A percentile compares a stretch with the other conserved stretches of the same genome.
Evolutionary conservation across 1,139 yeast genomes (phyloP).

Genomic region (Magnusiomyces fungicola): DNA sequence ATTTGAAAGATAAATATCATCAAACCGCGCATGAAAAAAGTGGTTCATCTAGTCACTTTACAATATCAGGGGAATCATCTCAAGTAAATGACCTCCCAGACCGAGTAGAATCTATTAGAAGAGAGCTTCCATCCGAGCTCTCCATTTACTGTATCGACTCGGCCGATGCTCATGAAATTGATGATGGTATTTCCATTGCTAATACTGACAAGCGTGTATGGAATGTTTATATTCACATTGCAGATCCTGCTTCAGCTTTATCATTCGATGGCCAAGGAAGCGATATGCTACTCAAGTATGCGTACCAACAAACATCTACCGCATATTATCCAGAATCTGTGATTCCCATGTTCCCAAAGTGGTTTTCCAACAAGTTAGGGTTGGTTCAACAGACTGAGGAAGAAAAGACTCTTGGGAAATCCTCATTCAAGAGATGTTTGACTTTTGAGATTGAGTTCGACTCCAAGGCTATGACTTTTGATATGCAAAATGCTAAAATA

Average conservation of each 20-base stretch:
- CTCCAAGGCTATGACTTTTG: slow-evolving; percentile 28
- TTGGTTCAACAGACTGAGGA: slow-evolving; percentile 21
- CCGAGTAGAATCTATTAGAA: slow-evolving; percentile 26
- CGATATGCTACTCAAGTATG: slow-evolving; percentile 45
- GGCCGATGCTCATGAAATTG: slow-evolving; percentile 78
- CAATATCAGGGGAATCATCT: not conserved
- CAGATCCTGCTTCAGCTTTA: slow-evolving; percentile 71
- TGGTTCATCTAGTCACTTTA: not conserved
- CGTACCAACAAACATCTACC: slow-evolving; percentile 57
- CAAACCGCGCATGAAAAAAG: slow-evolving; percentile 6
- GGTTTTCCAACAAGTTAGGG: slow-evolving; percentile 52
- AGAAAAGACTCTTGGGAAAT: slow-evolving; percentile 24
- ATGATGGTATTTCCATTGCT: slow-evolving; percentile 77
- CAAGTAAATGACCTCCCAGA: slow-evolving; percentile 9
- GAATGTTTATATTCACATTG: slow-evolving; percentile 64
- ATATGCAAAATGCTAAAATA: slow-evolving; percentile 19
- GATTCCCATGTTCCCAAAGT: slow-evolving; percentile 63
- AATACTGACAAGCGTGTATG: slow-evolving; percentile 32
- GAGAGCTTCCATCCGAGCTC: slow-evolving; percentile 33
- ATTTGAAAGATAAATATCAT: slow-evolving; percentile 10
- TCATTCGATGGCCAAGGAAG: slow-evolving; percentile 37
- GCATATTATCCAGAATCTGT: slow-evolving; percentile 66
- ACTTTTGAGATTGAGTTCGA: slow-evolving; percentile 40
- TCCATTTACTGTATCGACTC: slow-evolving; percentile 83
- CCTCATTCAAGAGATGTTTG: slow-evolving; percentile 40